Conservation (phyloP, 2,329 filamentous ascomycete species). For the Botryotinia convoluta region DNA sequence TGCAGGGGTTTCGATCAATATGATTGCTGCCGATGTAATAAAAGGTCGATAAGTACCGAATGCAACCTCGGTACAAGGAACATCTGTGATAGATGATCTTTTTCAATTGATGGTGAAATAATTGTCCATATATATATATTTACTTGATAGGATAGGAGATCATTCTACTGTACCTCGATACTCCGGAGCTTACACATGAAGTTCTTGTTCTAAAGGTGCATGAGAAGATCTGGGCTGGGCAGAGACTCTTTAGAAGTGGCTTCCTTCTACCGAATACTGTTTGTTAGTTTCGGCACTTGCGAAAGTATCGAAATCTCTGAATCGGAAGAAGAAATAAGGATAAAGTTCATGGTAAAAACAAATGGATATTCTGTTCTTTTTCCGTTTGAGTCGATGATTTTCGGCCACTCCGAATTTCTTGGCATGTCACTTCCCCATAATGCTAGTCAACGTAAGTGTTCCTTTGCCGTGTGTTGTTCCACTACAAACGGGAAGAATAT, state of each 20-base stretch:
- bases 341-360: background rate
- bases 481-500: background rate
- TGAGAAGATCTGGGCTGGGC: background rate
- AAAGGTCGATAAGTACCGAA: background rate
- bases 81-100: background rate
- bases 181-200: background rate
- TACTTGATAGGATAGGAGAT: no score
- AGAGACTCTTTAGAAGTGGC: background rate
- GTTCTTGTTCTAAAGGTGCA: background rate
- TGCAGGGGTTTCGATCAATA: background rate
- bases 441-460: background rate
- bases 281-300: background rate
- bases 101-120: background rate
- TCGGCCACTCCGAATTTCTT: background rate
- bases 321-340: background rate
- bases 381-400: background rate
- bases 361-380: background rate
- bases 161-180: background rate
- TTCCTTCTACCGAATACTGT: background rate
- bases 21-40: background rate
- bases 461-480: background rate
- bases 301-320: background rate
- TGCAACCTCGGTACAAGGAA: background rate
- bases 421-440: background rate
- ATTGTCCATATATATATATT: background rate